Base-by-base conservation (phyloP, 2,329 filamentous ascomycete species). In the Botryotinia globosa region DNA sequence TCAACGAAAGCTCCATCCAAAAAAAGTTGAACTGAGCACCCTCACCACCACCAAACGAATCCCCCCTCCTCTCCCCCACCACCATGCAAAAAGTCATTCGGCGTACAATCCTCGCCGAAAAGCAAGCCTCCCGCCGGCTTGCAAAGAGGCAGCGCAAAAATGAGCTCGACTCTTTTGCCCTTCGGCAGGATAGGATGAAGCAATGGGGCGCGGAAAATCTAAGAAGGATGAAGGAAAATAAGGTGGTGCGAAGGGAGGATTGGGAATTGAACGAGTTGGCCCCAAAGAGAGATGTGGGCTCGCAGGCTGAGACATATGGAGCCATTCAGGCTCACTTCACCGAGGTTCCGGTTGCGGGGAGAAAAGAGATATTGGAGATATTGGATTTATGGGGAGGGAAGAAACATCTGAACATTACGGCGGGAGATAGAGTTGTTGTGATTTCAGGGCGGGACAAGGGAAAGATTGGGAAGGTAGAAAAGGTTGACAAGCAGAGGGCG, bases 391-490 rank as follows among this genome's bases (percentile, higher is more conserved):
- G 59, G 82, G 76, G 73, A 82, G 75, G 64, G 73, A 84, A 84
- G 29, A 67, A 67, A 76, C 86, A 86, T 81, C 84, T 92, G 74
- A 91, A 89, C 76, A 84, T 94, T 73, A 87, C 86, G 37, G 80
- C 83, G 6, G 90, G 90, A 10, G 96, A 98, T 82, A 88, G 96
- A 74, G 94, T 98, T 45, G 92, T 95, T 70, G 84, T 98, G 73
- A 83, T 94, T 71, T 89, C 91, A 74, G 94, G 95, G 14, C 87
- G 87, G 51, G 92, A 96, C 79, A 92, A 90, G 84, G 94, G 94
- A 78, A 93, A 91, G 84, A 96, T 99, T 82, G 92, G 93, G 68
- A 84, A 84, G n/a, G 88, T 98, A 62, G 82, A 81, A 74, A 81
- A 84, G 1, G 84, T 97, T 63, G 83, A 89, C 76, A 74, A 79